Percentiles rank a stretch among this genome's conserved stretches.
Conservation (phyloP, 2,329 filamentous ascomycete genomes). For the Cladobotryum protrusum region DNA sequence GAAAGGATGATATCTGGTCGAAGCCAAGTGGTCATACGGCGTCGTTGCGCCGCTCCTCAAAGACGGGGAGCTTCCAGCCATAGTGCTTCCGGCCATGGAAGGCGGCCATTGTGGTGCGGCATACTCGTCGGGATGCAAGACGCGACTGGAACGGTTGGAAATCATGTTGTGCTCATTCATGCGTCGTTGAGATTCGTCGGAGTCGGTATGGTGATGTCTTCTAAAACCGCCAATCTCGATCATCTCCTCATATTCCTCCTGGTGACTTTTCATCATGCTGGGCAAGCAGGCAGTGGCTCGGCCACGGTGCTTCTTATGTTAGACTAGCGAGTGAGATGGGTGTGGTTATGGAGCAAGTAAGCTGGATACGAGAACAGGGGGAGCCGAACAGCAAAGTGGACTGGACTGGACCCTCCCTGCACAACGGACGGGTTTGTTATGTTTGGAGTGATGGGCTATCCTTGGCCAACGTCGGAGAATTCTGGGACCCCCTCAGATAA, state of each 20-base stretch:
- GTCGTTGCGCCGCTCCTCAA: conserved; percentile 21
- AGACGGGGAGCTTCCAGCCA: conserved; percentile 21
- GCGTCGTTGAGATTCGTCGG: conserved; percentile 11
- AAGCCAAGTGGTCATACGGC: conserved; percentile 15
- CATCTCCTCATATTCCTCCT: conserved; percentile 17
- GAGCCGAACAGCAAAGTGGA: too few relatives aligned
- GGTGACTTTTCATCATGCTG: conserved; percentile 17
- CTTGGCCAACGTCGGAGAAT: too few relatives aligned
- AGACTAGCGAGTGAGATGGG: background rate
- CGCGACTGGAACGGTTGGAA: conserved; percentile 11
- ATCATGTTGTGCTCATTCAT: conserved; percentile 5
- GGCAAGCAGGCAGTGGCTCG: conserved; percentile 4
- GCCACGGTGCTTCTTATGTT: background rate
- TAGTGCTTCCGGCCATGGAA: conserved; percentile 17
- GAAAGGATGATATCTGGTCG: conserved; percentile 17
- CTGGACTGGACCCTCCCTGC: too few relatives aligned
- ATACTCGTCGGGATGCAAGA: conserved; percentile 12
- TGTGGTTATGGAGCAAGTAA: background rate
- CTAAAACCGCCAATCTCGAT: conserved; percentile 14
- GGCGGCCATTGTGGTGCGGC: conserved; percentile 23
- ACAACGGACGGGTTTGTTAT: too few relatives aligned
- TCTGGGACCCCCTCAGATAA: too few relatives aligned
- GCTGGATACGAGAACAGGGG: too few relatives aligned
- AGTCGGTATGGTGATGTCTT: conserved; percentile 10
- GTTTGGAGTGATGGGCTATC: too few relatives aligned